Base-by-base conservation (phyloP, 768 basidiomycete species). In the Agrocybe praecox region DNA sequence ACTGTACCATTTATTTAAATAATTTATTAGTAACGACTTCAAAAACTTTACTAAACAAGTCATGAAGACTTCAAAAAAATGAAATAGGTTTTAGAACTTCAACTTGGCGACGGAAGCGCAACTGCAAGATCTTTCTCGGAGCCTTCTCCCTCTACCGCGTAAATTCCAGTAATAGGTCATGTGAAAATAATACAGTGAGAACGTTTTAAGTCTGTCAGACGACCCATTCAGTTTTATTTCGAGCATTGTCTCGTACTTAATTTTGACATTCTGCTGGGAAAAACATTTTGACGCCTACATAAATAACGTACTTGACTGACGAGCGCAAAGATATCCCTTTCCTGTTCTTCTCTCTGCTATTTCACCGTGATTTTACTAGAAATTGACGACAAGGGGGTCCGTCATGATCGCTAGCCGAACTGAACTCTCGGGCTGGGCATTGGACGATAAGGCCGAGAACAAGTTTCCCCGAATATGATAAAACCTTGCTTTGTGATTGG, bases 401-500 rank as follows among this genome's bases (percentile, higher is more conserved):
- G 50, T 52, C 47, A 32, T 40, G 24, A 47, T 51, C 46, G 34
- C 45, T 26, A 57, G 50, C 56, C 54, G 54, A 49, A 47, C 48
- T 34, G 36, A 22, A 50, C 33, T 43, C 49, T 44, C 46, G 40
- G n/a, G 34, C 54, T 49, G 47, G 48, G 32, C 23, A 58, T 50
- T 59, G 53, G 43, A 24, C 58, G 58, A 59, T 59, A 59, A 42
- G 19, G 45, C 53, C 58, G 53, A 55, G 45, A 51, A 19, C 45
- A 40, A 9, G 26, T 43, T 59, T 52, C 53, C 58, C 53, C 58
- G 53, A 52, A 54, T 50, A 47, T 51, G 53, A 58, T 58, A 57
- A 58, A 54, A 54, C 24, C 34, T 17, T 1, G 48, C 21, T 15
- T 29, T 17, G 4, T 55, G 53, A 59, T 55, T 59, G 53, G 58